These are phyloP conservation scores for Mycena albidolilacea DNA, from an alignment of 768 basidiomycete species.

Conservation along the genomic window DNA sequence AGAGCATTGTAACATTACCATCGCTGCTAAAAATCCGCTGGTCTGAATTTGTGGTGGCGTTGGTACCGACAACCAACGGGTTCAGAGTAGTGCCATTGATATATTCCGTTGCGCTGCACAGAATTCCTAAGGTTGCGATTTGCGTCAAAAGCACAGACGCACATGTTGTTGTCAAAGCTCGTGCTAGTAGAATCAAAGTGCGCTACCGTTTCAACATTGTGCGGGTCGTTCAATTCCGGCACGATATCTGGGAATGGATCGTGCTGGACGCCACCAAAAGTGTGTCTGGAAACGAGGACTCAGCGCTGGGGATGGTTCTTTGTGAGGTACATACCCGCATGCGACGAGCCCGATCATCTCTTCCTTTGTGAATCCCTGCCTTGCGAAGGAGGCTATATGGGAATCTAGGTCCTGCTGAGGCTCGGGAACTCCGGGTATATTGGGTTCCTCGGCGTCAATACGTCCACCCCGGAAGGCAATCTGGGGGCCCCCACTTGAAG, in stretches of 20 bases:
- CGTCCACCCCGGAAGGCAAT: constrained; percentile 32
- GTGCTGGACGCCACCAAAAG: constrained; percentile 24
- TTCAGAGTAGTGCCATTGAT: constrained; percentile 53
- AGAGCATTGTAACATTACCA: constrained; percentile 52
- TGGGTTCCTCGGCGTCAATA: constrained; percentile 24
- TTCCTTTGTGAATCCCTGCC: constrained; percentile 23
- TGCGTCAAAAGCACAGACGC: not conserved
- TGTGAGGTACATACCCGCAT: constrained; percentile 11
- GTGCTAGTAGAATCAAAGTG: constrained; percentile 20
- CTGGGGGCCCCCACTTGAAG: constrained; percentile 24
- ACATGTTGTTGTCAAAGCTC: constrained; percentile 23
- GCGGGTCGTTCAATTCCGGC: constrained; percentile 18
- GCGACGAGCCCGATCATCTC: constrained; percentile 32
- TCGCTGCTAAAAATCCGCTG: constrained; percentile 53
- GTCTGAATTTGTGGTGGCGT: constrained; percentile 55
- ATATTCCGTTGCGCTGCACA: constrained; percentile 52
- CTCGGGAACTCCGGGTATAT: constrained; percentile 21
- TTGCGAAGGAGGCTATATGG: constrained; percentile 24
- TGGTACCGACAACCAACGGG: constrained; percentile 51
- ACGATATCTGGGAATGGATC: constrained; percentile 20
- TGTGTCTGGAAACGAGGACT: not conserved
- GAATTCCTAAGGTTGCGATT: not conserved
- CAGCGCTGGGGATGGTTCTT: no score
- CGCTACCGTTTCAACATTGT: constrained; percentile 3
- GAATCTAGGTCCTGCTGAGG: constrained; percentile 19